Evolutionary conservation across 176 grass and related monocot genomes (phyloP).

Genomic region (Cenchrus fungigraminus): DNA sequence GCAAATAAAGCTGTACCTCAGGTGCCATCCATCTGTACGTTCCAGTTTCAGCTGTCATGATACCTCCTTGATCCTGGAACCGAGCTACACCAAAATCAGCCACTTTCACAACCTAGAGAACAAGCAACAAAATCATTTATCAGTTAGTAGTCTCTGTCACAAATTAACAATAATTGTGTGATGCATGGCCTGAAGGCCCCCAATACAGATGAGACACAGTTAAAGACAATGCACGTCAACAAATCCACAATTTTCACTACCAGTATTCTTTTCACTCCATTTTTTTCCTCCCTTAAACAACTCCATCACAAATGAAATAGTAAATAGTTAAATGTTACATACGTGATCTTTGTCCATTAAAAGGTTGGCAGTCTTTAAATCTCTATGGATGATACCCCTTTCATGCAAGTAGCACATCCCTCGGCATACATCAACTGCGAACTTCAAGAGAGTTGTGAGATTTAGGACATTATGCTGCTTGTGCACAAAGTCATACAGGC

Average conservation of each 20-base stretch:
- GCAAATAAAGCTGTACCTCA: slow-evolving; percentile 63
- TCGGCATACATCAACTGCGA: slow-evolving; percentile 85
- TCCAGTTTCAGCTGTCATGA: slow-evolving; percentile 99
- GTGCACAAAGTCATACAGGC: slow-evolving; percentile 91
- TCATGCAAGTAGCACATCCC: slow-evolving; percentile 97
- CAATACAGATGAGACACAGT: slow-evolving; percentile 10
- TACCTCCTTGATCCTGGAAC: slow-evolving; percentile 88
- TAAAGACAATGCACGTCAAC: not conserved
- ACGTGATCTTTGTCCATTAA: slow-evolving; percentile 95
- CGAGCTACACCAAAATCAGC: slow-evolving; percentile 99
- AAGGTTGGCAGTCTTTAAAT: slow-evolving; percentile 97
- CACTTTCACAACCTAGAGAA: slow-evolving; percentile 87
- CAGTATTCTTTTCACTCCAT: not conserved
- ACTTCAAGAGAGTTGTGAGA: slow-evolving; percentile 77
- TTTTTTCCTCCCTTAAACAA: not conserved
- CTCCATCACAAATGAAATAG: slow-evolving; percentile 18
- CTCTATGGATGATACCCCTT: slow-evolving; percentile 93
- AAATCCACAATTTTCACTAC: slow-evolving; percentile 11
- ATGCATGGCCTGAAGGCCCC: not conserved
- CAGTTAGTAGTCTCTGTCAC: slow-evolving; percentile 4
- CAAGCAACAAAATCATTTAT: slow-evolving; percentile 28
- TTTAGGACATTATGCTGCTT: slow-evolving; percentile 77
- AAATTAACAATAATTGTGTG: slow-evolving; percentile 11
- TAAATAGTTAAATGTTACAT: slow-evolving; percentile 43
- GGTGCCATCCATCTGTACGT: slow-evolving; percentile 99